Evolutionary conservation across 2,329 filamentous ascomycete species (phyloP), one percentile per base, ranked within the genome.

Genomic region (Didymella sp.): DNA sequence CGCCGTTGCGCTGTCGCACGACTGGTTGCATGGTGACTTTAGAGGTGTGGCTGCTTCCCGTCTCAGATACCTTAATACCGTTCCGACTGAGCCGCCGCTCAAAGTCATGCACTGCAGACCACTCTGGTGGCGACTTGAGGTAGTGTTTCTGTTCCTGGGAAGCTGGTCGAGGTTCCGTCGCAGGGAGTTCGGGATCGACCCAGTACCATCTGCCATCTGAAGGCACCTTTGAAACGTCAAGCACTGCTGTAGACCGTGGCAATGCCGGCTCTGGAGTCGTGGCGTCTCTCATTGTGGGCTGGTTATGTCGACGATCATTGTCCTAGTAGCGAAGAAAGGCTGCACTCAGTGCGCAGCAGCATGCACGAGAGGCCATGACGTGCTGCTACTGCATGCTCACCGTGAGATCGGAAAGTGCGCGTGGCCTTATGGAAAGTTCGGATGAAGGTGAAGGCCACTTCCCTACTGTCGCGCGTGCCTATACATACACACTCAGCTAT

Each of bases 11-110:
- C 6, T 40, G 4, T 25, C 15, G 43, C 12, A 38, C 30, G 7
- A n/a, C 8, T 11, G 41, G 4, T 13, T 28, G 22, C 4, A 15
- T 22, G 6, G 24, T n/a, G 3, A 4, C 19, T 1, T n/a, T 24
- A 9, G 43, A 30, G 28, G 25, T n/a, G 19, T 25, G 3, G 19
- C 21, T n/a, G 15, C 19, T 8, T 8, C 19, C 48, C 3, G 28
- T 30, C 5, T 57, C 48, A 9, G 54, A 57, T 7, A 57, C 6
- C n/a, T 38, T 51, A 43, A 57, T 57, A 7, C 54, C 54, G 15
- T 48, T 51, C 1, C 54, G 48, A 17, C 30, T 48, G 11, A 57
- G 48, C 2, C 54, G 54, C 11, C 30, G 27, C 30, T 57, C 43
- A 38, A 57, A 57, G 15, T 57, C 54, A 12, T 57, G 48, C 2